Percentiles rank a stretch among this genome's conserved stretches.
Evolutionary conservation across 2,329 filamentous ascomycete genomes (phyloP).

Genomic region (Cephalotrichum gorgonifer): DNA sequence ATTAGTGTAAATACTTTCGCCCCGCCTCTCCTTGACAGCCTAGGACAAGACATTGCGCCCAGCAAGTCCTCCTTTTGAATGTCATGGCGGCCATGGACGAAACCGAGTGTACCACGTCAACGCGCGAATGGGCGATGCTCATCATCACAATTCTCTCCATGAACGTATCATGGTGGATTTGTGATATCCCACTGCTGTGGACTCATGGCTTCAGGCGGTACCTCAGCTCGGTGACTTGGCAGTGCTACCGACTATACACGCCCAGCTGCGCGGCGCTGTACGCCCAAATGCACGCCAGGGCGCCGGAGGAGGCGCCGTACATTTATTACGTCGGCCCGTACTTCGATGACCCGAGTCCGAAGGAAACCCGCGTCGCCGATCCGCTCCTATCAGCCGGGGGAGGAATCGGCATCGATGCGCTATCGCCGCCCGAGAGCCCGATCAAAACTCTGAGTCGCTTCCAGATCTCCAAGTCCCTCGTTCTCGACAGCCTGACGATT

Average conservation of each 20-base stretch:
- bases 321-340: background rate
- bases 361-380: background rate
- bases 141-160: background rate
- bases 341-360: background rate
- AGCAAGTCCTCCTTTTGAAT: too few relatives aligned
- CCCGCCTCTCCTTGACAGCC: too few relatives aligned
- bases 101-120: background rate
- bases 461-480: background rate
- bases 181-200: background rate
- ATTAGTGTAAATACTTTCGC: too few relatives aligned
- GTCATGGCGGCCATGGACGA: background rate
- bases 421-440: too few relatives aligned
- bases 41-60: too few relatives aligned
- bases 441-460: background rate
- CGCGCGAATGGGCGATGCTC: background rate
- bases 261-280: background rate
- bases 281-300: background rate
- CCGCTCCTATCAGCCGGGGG: background rate
- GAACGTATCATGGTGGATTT: background rate
- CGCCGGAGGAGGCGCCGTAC: background rate
- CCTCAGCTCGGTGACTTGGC: background rate
- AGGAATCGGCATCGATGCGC: too few relatives aligned
- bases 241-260: background rate
- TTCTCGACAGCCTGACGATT: background rate
- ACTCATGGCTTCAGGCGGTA: background rate